phyloP scores from a whole-genome alignment of 805 yeast species.

The Spencermartinsiella europaea region DNA sequence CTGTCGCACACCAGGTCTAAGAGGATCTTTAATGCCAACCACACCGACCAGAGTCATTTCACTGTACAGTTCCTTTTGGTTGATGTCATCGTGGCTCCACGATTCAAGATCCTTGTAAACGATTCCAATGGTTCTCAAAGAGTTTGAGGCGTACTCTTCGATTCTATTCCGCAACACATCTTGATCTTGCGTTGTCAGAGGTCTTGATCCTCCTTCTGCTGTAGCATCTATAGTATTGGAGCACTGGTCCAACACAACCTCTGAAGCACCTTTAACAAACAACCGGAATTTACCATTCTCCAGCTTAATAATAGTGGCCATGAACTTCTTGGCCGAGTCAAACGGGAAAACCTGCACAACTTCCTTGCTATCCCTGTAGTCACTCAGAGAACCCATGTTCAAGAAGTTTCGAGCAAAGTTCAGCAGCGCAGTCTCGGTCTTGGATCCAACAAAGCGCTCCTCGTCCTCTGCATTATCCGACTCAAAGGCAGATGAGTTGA shows the following conservation, averaged over 20 bases:
- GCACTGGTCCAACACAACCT: constrained; percentile 66
- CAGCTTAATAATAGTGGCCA: constrained; percentile 61
- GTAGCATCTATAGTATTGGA: constrained; percentile 26
- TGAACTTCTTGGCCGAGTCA: constrained; percentile 90
- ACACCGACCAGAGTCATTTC: constrained; percentile 58
- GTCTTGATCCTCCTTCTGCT: constrained; percentile 3
- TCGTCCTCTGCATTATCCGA: constrained; percentile 27
- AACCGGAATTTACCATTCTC: constrained; percentile 43
- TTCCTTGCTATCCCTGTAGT: constrained; percentile 38
- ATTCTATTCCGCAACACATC: constrained; percentile 38
- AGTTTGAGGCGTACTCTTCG: constrained; percentile 62
- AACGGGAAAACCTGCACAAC: constrained; percentile 78
- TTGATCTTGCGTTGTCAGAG: constrained; percentile 25
- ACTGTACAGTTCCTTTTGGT: constrained; percentile 20
- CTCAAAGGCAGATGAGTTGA: constrained; percentile 91
- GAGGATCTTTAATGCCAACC: constrained; percentile 94
- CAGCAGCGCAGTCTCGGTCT: constrained; percentile 88
- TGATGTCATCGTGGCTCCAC: constrained; percentile 18
- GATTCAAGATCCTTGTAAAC: constrained; percentile 67
- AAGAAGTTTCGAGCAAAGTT: constrained; percentile 58
- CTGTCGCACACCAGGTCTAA: constrained; percentile 81
- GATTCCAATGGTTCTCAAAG: constrained; percentile 83
- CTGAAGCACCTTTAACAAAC: constrained; percentile 91
- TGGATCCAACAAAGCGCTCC: constrained; percentile 81
- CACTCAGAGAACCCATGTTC: constrained; percentile 41